Evolutionary conservation across 192 early-diverging fungal species (phyloP), one percentile per base, ranked within the genome.

Genomic region (Umbelopsis ramanniana): DNA sequence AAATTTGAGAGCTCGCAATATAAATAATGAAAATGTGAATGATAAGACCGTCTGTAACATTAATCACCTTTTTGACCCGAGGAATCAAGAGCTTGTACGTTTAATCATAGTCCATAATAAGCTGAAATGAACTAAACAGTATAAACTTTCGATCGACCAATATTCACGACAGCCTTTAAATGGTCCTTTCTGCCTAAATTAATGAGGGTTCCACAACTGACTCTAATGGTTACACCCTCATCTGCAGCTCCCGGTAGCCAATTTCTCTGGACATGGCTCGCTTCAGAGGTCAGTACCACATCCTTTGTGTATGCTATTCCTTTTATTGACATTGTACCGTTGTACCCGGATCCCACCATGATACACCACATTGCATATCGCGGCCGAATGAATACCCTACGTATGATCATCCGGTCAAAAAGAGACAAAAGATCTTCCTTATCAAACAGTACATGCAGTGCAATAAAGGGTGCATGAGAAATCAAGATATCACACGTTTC

Each of bases 151-250:
- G 57, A 63, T 63, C 57, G 57, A 63, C 57, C 24, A 63, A 19
- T 5, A 29, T 37, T 29, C 11, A 12, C 7, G 11, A n/a, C 33
- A 35, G 26, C 17, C 57, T 37, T 17, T 63, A 63, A 63, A 63
- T 19, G 57, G 57, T 0, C 57, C 57, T 63, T 63, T 63, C 57
- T 63, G 57, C 57, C 53, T 63, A 63, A 63, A 63, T 63, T 37
- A 63, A 63, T 37, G 57, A 63, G 15, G 10, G 57, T 63, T 19
- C 24, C 17, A 63, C 57, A 63, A 14, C 48, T 5, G 33, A 35
- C 5, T 63, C 15, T 11, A 37, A 63, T 63, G 26, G 57, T 63
- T 63, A 63, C 57, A 63, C 57, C 15, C 15, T n/a, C 29, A 37
- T n/a, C 57, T 63, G 57, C 57, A 63, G 57, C 57, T 63, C 57